These are phyloP conservation scores for Fistulifera pelliculosa DNA, from an alignment of 108 stramenopile species.

Conservation along the genomic window DNA sequence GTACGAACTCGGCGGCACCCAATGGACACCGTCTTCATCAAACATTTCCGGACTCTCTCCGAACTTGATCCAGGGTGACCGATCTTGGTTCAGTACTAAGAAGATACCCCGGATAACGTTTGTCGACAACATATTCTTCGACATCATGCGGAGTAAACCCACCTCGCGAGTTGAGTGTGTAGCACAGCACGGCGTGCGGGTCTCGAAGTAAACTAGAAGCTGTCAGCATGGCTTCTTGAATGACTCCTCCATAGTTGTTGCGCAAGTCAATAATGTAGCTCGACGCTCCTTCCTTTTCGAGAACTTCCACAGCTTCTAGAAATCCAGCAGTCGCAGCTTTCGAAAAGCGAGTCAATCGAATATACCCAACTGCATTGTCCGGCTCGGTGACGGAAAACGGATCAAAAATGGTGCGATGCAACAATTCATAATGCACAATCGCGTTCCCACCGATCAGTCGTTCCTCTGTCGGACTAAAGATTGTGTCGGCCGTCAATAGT, in stretches of 20 bases:
- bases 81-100: constrained; percentile 39
- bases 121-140: constrained; percentile 65
- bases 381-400: not conserved
- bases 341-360: constrained; percentile 75
- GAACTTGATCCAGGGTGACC: constrained; percentile 45
- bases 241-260: constrained; percentile 78
- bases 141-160: constrained; percentile 76
- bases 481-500: not conserved
- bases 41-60: constrained; percentile 62
- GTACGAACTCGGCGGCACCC: constrained; percentile 57
- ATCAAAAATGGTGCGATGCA: constrained; percentile 22
- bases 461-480: constrained; percentile 4
- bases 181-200: constrained; percentile 69
- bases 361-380: constrained; percentile 48
- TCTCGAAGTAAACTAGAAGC: constrained; percentile 72
- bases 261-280: constrained; percentile 76
- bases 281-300: constrained; percentile 63
- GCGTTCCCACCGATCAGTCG: constrained; percentile 39
- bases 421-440: constrained; percentile 58
- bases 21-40: constrained; percentile 26
- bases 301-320: constrained; percentile 40
- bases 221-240: constrained; percentile 79
- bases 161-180: constrained; percentile 64
- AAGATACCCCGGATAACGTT: constrained; percentile 72
- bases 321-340: constrained; percentile 55